A percentile compares a stretch with the other conserved stretches of the same genome.
Conservation (phyloP, 768 basidiomycete species). For the Leccinum fibrillosum region DNA sequence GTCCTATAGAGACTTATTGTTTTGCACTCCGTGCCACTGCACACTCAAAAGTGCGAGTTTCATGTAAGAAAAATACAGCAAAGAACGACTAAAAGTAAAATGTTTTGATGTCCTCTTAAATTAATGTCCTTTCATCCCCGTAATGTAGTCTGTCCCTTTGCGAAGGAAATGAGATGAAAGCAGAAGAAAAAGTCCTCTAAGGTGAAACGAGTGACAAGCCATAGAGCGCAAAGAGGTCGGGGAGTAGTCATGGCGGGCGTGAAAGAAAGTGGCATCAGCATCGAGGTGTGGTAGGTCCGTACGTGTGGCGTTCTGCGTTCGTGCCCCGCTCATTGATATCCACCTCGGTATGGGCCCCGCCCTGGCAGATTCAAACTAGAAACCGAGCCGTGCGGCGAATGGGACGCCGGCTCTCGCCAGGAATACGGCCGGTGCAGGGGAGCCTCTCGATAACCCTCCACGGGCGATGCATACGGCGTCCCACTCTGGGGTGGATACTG, state of each 20-base stretch:
- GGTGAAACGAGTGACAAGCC: conserved; percentile 9
- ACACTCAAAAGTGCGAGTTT: not conserved
- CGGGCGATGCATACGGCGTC: conserved; percentile 20
- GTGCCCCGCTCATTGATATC: not conserved
- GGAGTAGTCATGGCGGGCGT: conserved; percentile 17
- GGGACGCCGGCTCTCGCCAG: conserved; percentile 8
- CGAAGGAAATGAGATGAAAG: not conserved
- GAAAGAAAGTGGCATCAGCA: not conserved
- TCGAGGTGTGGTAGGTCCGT: not conserved
- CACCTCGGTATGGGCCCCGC: conserved; percentile 29
- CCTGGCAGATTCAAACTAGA: conserved; percentile 23
- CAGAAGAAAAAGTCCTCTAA: not conserved
- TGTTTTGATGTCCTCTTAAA: not conserved
- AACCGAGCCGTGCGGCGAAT: not conserved
- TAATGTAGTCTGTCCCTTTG: conserved; percentile 6
- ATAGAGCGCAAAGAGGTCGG: not conserved
- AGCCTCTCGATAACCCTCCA: conserved; percentile 50
- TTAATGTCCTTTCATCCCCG: not conserved
- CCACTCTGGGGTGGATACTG: conserved; percentile 34
- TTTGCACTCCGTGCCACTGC: not conserved
- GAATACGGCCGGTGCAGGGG: conserved; percentile 58
- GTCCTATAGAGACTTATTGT: not conserved
- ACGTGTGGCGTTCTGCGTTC: not conserved
- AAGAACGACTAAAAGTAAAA: not conserved
- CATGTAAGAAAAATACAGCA: not conserved